Percentiles rank a stretch among this genome's conserved stretches.
phyloP scores from a whole-genome alignment of 2,329 filamentous ascomycete genomes.

The Xylariaceae sp. region DNA sequence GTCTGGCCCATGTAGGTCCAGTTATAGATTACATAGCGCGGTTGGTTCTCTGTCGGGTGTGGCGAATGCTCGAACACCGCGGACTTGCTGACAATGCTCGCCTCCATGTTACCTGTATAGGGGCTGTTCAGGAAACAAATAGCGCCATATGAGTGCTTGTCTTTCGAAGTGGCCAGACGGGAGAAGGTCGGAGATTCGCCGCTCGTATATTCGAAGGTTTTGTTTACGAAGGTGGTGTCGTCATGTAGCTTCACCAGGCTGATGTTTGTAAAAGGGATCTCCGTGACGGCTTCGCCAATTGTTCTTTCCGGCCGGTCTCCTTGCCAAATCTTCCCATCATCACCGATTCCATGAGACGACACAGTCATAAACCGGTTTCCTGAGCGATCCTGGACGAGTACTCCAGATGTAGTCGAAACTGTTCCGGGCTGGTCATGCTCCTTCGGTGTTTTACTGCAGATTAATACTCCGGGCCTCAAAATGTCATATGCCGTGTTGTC shows the following conservation, averaged over 20 bases:
- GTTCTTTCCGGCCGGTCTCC: not conserved
- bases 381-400: conserved; percentile 9
- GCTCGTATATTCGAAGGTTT: conserved; percentile 7
- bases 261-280: conserved; percentile 11
- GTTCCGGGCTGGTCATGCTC: conserved; percentile 2
- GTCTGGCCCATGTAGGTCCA: conserved; percentile 11
- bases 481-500: conserved; percentile 8
- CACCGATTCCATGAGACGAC: conserved; percentile 10
- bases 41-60: not conserved
- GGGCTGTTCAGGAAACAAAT: conserved; percentile 15
- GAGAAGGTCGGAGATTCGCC: conserved; percentile 1
- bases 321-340: conserved; percentile 5
- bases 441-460: conserved; percentile 2
- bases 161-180: not conserved
- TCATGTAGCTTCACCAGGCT: conserved; percentile 8
- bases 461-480: conserved; percentile 8
- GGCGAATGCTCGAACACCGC: not conserved
- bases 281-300: conserved; percentile 7
- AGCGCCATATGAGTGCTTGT: too few relatives aligned
- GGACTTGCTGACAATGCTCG: conserved; percentile 6
- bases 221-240: conserved; percentile 4
- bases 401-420: conserved; percentile 8
- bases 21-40: conserved; percentile 8
- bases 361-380: conserved; percentile 12
- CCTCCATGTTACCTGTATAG: conserved; percentile 9